Base-by-base conservation (phyloP, 2,329 filamentous ascomycete species). In the Aspergillus clavatus region DNA sequence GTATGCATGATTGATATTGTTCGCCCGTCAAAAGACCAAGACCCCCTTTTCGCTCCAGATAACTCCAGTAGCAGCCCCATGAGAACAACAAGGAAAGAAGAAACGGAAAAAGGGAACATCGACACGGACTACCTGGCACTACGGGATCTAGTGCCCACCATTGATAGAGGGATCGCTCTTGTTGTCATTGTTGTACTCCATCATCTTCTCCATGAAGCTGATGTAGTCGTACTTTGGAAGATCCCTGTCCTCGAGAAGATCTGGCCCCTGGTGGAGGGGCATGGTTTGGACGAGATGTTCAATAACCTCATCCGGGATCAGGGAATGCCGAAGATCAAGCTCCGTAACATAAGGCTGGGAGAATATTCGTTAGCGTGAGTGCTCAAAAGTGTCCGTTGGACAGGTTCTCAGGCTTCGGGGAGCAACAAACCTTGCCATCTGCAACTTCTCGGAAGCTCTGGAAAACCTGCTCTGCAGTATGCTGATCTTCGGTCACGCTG, bases 381-480 rank as follows among this genome's bases (percentile, higher is more conserved):
- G 7, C 12, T 18, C 14, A 18, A 12, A 7, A 18, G n/a, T 14
- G 7, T 12, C n/a, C n/a, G n/a, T n/a, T n/a, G 7, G 18, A 7
- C 22, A 7, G 42, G 18, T 6, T 11, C 10, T 5, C 16, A 18
- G 14, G 7, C 10, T 14, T n/a, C 19, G 31, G 6, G 16, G 4
- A 45, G 12, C 36, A 40, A 54, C 74, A 56, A 66, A 80, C 78
- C 73, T 98, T 98, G 55, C 93, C 93, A 72, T 98, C 93, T 14
- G 93, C 93, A 37, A 98, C 93, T 70, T 98, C 93, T 46, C 84
- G 83, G 80, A 98, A 98, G 53, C 87, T 94, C 72, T 98, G 91
- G 74, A 93, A 97, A 4, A 98, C 93, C 68, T 98, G 93, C 70
- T 97, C 93, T 10, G 93, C 93, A 3, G 90, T 96, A 67, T 98